Percentiles rank a stretch among this genome's conserved stretches.
Conservation (phyloP, 495 filamentous ascomycete genomes). For the Podospora appendiculata region DNA sequence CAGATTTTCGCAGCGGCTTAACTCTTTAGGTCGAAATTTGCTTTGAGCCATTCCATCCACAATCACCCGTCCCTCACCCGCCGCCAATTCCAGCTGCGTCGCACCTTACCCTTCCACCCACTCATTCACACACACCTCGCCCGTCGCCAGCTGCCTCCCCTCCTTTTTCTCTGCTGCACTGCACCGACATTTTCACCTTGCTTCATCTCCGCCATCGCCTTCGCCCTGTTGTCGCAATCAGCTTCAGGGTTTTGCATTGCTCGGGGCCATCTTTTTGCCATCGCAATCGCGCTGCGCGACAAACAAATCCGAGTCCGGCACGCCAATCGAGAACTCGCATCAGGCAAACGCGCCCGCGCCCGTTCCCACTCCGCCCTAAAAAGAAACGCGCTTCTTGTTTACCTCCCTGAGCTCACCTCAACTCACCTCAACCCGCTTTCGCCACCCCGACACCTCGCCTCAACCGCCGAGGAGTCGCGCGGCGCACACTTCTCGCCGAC, state of each 20-base stretch:
- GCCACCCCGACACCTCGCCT: conserved; percentile 1
- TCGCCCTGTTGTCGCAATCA: conserved; percentile 14
- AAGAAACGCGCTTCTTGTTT: conserved; percentile 35
- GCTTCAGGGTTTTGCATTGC: conserved; percentile 10
- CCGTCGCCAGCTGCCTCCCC: not conserved
- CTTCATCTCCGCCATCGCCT: conserved; percentile 12
- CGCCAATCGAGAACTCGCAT: not conserved
- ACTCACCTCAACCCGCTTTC: conserved; percentile 2
- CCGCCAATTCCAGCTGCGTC: conserved; percentile 1
- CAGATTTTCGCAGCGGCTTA: conserved; percentile 21
- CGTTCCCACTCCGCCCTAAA: conserved; percentile 28
- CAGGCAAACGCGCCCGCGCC: conserved; percentile 14
- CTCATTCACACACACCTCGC: not conserved
- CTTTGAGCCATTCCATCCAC: not conserved
- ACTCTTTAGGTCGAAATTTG: conserved; percentile 4
- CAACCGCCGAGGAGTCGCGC: conserved; percentile 1
- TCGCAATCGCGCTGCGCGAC: conserved; percentile 2
- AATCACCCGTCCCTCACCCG: conserved; percentile 1
- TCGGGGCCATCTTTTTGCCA: conserved; percentile 2
- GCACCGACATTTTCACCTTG: not conserved
- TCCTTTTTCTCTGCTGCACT: conserved; percentile 6
- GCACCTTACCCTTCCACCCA: not conserved
- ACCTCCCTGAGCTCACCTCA: conserved; percentile 10
- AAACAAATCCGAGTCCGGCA: not conserved
- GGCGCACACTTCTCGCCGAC: conserved; percentile 6